Evolutionary conservation across 441 rosid species (phyloP).

Genomic region (Manihot esculenta): DNA sequence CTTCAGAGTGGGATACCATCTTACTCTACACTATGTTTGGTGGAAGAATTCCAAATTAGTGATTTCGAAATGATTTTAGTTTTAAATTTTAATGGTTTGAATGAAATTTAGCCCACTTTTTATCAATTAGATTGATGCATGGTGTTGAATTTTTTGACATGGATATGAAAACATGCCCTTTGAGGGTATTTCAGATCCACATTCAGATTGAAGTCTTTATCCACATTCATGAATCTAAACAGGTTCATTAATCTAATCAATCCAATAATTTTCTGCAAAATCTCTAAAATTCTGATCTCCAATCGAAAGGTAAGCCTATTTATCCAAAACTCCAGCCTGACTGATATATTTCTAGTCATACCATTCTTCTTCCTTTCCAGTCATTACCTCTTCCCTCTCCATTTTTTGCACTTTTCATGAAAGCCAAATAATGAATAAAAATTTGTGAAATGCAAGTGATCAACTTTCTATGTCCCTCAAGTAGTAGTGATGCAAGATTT

Average conservation of each 20-base stretch:
- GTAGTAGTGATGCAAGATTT: not conserved
- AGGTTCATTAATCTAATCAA: not conserved
- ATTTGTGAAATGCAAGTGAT: not conserved
- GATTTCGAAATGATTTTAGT: not conserved
- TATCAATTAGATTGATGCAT: not conserved
- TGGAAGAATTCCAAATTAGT: not conserved
- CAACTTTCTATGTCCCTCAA: conserved; percentile 6
- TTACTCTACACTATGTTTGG: too few relatives aligned
- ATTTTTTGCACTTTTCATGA: too few relatives aligned
- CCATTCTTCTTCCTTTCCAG: not conserved
- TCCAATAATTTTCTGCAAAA: too few relatives aligned
- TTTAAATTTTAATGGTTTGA: not conserved
- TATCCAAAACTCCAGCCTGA: too few relatives aligned
- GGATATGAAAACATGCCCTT: not conserved
- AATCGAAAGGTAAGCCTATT: too few relatives aligned
- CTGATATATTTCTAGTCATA: too few relatives aligned
- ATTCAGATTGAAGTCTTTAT: too few relatives aligned
- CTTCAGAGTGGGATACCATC: too few relatives aligned
- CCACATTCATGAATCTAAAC: too few relatives aligned
- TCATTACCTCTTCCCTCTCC: not conserved
- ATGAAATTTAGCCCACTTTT: not conserved
- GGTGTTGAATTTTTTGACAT: not conserved
- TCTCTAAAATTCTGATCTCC: too few relatives aligned
- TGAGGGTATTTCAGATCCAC: not conserved
- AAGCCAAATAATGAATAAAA: not conserved